These are phyloP conservation scores for Metarhizium anisopliae DNA, from an alignment of 2,329 filamentous ascomycete species.

Conservation along the genomic window DNA sequence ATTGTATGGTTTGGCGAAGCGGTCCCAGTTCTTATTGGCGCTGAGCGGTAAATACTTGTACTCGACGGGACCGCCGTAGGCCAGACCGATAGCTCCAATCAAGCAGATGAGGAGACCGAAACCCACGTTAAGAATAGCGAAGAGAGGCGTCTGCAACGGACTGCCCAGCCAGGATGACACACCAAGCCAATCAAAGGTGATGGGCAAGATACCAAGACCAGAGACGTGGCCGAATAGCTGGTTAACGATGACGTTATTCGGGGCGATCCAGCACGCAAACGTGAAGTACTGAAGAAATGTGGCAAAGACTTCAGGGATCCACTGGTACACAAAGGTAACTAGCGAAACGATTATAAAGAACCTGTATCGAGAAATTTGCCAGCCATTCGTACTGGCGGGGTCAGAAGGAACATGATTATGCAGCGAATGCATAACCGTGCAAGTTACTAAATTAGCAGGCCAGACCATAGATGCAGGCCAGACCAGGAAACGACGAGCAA, in stretches of 20 bases:
- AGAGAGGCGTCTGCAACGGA: constrained; percentile 48
- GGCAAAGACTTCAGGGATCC: constrained; percentile 47
- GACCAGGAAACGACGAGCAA: constrained; percentile 47
- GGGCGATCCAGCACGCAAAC: constrained; percentile 52
- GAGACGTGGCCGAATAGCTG: constrained; percentile 54
- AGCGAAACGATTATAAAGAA: constrained; percentile 44
- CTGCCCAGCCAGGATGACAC: constrained; percentile 37
- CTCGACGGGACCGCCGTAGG: constrained; percentile 39
- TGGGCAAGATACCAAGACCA: constrained; percentile 50
- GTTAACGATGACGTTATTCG: constrained; percentile 51
- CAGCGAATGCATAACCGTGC: constrained; percentile 51
- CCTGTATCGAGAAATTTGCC: constrained; percentile 39
- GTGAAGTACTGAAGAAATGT: constrained; percentile 49
- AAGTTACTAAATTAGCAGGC: constrained; percentile 50
- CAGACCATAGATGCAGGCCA: constrained; percentile 55
- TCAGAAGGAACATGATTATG: constrained; percentile 40
- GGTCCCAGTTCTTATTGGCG: constrained; percentile 47
- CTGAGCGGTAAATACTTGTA: constrained; percentile 46
- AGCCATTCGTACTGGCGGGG: constrained; percentile 14
- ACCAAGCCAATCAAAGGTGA: constrained; percentile 54
- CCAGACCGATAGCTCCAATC: constrained; percentile 40
- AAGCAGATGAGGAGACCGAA: constrained; percentile 41
- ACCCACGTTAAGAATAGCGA: constrained; percentile 49
- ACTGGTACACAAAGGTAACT: constrained; percentile 45
- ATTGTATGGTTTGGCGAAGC: constrained; percentile 39